Evolutionary conservation across 1,284 basidiomycete species (phyloP), one percentile per base, ranked within the genome.

Genomic region (Flammula alnicola): DNA sequence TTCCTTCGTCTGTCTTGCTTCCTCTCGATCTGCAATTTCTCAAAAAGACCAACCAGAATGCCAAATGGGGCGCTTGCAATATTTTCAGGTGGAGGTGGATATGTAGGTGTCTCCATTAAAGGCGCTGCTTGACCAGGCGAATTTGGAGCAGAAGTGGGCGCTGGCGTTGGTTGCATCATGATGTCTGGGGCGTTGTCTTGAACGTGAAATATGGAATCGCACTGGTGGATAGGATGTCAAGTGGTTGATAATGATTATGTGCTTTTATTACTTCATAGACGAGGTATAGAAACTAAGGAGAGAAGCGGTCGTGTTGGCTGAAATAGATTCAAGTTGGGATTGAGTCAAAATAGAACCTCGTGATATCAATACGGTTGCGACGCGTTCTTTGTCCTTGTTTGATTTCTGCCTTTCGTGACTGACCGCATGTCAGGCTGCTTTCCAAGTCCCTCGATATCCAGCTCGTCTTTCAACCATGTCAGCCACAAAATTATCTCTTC

Each of bases 1-100:
- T 78, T 86, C 57, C 80, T 80, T 51, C 88, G 72, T 58, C 79
- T 77, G 14, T 91, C 88, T 40, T 81, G 83, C 60, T 84, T 89
- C 53, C 83, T 75, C 64, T 91, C 88, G 42, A 62, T 73, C 52
- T 84, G 80, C 3, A 91, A 70, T 54, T 78, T 86, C 51, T 86
- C 80, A 68, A 91, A 92, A 16, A 92, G 71, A 6, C 76, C 78
- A 3, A 77, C 77, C 0, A 92, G 71, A 14, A 84, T 77, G 20
- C 74, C 72, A 62, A 92, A 90, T 3, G 86, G 86, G 20, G 86
- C 82, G 54, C 79, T 86, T 36, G 77, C 81, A 42, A 69, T 70
- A 64, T 86, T 88, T n/a, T 77, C 72, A 20, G 86, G 88, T 25
- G 84, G 81, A 12, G 72, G 61, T 12, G 77, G 75, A 61, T 81